Evolutionary conservation across 495 filamentous ascomycete genomes (phyloP), one percentile per base, ranked within the genome.

Genomic region (Penicillium cosmopolitanum): DNA sequence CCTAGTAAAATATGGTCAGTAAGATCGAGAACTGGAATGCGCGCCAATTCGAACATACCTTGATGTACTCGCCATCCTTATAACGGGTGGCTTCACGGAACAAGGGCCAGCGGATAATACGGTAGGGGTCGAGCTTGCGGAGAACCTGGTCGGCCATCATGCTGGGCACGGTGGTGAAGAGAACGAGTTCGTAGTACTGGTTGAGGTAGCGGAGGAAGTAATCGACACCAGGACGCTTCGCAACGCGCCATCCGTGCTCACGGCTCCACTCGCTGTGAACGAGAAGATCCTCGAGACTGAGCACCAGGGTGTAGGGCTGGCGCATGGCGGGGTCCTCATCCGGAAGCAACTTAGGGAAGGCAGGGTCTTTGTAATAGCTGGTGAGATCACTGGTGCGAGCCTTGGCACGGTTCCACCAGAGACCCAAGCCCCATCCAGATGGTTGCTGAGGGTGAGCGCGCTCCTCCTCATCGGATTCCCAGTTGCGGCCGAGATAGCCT

Each of bases 181-280:
- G 84, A 38, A 97, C 96, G 21, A 98, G 81, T 72, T 98, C 95
- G 73, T 97, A 98, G 80, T 98, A 97, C 71, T 97, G 92, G 74
- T 88, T 92, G 40, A 98, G 82, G 70, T 98, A 98, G 67, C 89
- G 91, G 54, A 98, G 74, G 79, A 98, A 98, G 80, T 98, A 98
- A 77, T 98, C 95, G 47, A 96, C 82, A 42, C 95, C 95, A 28
- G 95, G 95, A 35, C 95, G 86, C 78, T 98, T 98, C 43, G 95
- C 95, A 63, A 94, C 84, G 57, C 94, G 86, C 94, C 95, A 98
- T 28, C 95, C 95, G 65, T 97, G 89, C 65, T 98, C 89, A 51
- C 93, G 85, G 19, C 85, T 85, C 95, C 95, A 98, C 66, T 96
- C 90, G 71, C 88, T 92, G 74, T 97, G 94, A 35, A 98, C 85